Evolutionary conservation across 257 asterid species (phyloP).

Genomic region (Cordia subcordata): DNA sequence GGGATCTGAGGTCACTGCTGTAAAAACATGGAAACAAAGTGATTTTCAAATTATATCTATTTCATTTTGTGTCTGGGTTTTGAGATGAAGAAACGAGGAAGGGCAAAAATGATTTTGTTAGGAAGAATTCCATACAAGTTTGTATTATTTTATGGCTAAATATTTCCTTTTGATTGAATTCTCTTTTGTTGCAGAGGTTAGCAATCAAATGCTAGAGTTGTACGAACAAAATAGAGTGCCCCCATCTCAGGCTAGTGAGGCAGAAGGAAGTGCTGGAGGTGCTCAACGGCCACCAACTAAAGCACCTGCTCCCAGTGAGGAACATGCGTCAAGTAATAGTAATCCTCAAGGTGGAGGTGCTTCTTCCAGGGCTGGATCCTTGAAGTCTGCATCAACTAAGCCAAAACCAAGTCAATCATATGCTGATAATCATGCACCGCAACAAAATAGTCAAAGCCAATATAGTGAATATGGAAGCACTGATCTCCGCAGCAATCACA

Average conservation of each 20-base stretch:
- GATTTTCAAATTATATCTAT: too few species aligned
- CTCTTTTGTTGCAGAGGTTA: slow-evolving; percentile 20
- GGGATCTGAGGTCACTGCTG: not conserved
- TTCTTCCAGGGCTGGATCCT: slow-evolving; percentile 2
- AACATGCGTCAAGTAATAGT: slow-evolving; percentile 10
- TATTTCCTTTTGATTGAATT: not conserved
- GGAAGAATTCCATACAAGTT: too few species aligned
- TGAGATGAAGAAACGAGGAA: too few species aligned
- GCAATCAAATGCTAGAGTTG: slow-evolving; percentile 25
- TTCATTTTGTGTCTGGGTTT: too few species aligned
- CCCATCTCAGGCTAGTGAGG: slow-evolving; percentile 22
- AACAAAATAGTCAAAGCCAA: slow-evolving; percentile 20
- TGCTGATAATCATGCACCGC: slow-evolving; percentile 27
- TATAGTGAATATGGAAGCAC: slow-evolving; percentile 27
- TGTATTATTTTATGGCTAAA: too few species aligned
- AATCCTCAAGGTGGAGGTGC: slow-evolving; percentile 3
- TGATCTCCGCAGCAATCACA: slow-evolving; percentile 18
- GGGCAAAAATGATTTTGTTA: too few species aligned
- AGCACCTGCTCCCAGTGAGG: slow-evolving; percentile 15
- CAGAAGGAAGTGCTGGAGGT: slow-evolving; percentile 20
- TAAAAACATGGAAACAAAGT: not conserved
- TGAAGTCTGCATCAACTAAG: not conserved
- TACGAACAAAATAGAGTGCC: slow-evolving; percentile 24
- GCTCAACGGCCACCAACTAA: slow-evolving; percentile 10
- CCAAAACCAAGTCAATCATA: slow-evolving; percentile 22